Percentiles rank a stretch among this genome's conserved stretches.
These are phyloP conservation scores for Gastrodia elata DNA, from an alignment of 106 monocot genomes.

Conservation along the genomic window DNA sequence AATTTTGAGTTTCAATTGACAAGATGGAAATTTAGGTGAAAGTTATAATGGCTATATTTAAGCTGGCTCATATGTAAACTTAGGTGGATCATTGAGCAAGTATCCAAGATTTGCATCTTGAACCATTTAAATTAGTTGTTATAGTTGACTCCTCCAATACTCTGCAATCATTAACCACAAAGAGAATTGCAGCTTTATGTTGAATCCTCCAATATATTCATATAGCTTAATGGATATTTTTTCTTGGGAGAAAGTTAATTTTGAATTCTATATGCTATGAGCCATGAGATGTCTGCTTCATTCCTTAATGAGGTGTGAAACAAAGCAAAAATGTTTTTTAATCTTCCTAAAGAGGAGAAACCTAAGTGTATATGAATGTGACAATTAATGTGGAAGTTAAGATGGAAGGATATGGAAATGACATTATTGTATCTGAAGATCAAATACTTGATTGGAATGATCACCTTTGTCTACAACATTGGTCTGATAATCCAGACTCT, in stretches of 20 bases:
- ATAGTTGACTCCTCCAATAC: too few species aligned
- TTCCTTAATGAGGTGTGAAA: constrained; percentile 38
- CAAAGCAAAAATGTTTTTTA: constrained; percentile 30
- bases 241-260: neutral
- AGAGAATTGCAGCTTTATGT: neutral
- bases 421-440: constrained; percentile 22
- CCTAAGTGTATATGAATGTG: constrained; percentile 34
- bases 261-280: constrained; percentile 15
- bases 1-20: too few species aligned
- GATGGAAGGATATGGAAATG: constrained; percentile 55
- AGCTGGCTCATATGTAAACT: too few species aligned
- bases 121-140: too few species aligned
- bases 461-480: constrained; percentile 40
- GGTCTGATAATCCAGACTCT: constrained; percentile 37
- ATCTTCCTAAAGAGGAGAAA: constrained; percentile 40
- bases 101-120: too few species aligned
- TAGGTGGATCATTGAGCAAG: too few species aligned
- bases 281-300: constrained; percentile 26
- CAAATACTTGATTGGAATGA: constrained; percentile 54
- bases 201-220: neutral
- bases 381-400: constrained; percentile 20
- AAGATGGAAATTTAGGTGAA: too few species aligned
- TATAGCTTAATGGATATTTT: neutral
- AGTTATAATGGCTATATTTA: too few species aligned
- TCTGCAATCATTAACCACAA: neutral